Percentiles rank a stretch among this genome's conserved stretches.
Evolutionary conservation across 169 alveolate genomes (phyloP).

Genomic region (Miamiensis avidus): DNA sequence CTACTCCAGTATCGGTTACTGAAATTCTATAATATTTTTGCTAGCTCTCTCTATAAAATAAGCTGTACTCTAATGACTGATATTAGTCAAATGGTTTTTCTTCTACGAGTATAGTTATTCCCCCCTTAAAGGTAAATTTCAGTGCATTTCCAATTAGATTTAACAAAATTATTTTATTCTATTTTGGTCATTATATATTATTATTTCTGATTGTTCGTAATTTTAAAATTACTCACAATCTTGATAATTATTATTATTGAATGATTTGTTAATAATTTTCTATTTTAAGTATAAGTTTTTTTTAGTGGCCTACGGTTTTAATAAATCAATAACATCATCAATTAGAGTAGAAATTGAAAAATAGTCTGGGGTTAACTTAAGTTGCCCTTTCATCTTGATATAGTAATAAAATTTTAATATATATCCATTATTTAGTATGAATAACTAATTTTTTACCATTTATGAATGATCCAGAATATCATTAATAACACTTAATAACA

Average conservation of each 20-base stretch:
- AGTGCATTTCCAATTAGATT: constrained; percentile 15
- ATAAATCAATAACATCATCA: background rate
- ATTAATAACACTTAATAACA: background rate
- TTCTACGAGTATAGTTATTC: too few species aligned
- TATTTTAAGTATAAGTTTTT: background rate
- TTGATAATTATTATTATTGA: background rate
- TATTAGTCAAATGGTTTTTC: background rate
- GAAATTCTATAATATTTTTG: constrained; percentile 1
- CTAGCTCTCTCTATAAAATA: too few species aligned
- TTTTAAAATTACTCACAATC: background rate
- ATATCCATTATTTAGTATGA: too few species aligned
- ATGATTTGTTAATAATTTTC: background rate
- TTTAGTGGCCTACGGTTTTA: background rate
- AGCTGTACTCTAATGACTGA: background rate
- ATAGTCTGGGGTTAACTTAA: background rate
- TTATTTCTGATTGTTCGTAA: too few species aligned
- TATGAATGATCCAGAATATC: background rate
- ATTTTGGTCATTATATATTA: constrained; percentile 7
- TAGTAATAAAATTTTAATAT: too few species aligned
- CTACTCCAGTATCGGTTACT: constrained; percentile 49
- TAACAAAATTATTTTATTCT: constrained; percentile 9
- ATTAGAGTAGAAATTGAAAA: background rate
- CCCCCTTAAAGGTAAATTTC: constrained; percentile 16
- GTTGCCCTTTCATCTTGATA: constrained; percentile 8
- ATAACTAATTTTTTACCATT: too few species aligned